Evolutionary conservation across 164 flowering plant genomes (phyloP).

Genomic region (Euptelea pleiosperma): DNA sequence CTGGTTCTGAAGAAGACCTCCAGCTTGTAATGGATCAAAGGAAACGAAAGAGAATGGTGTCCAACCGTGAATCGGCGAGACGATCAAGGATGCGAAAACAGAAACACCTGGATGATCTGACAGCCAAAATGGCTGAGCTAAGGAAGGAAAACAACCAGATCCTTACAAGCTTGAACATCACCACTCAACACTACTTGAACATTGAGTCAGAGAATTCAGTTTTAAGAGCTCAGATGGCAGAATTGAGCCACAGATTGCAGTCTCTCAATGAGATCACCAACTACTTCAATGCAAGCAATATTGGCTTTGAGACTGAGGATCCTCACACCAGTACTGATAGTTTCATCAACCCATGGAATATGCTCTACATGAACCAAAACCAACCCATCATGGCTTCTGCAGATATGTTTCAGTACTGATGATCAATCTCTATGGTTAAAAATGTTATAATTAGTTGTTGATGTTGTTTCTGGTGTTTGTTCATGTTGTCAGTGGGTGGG

Average conservation of each 20-base stretch:
- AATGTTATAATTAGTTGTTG: neutral
- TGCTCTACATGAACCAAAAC: constrained; percentile 34
- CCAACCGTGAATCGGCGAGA: constrained; percentile 89
- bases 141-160: constrained; percentile 54
- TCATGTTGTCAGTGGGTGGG: neutral
- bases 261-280: constrained; percentile 62
- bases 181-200: constrained; percentile 44
- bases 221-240: constrained; percentile 59
- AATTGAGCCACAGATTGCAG: constrained; percentile 57
- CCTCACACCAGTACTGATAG: neutral
- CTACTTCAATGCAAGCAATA: constrained; percentile 31
- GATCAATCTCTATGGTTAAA: neutral
- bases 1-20: constrained; percentile 48
- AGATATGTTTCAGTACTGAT: constrained; percentile 40
- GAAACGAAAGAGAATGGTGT: constrained; percentile 72
- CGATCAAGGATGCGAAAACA: constrained; percentile 80
- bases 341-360: constrained; percentile 33
- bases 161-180: constrained; percentile 34
- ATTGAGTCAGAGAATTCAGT: constrained; percentile 67
- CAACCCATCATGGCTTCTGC: constrained; percentile 54
- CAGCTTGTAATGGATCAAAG: constrained; percentile 48
- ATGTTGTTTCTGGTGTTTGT: neutral
- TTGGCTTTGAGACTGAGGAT: constrained; percentile 15
- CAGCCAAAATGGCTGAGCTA: constrained; percentile 42
- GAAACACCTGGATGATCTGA: constrained; percentile 71